phyloP scores from a whole-genome alignment of 2,329 filamentous ascomycete species.

The Chalaropsis thielavioides region DNA sequence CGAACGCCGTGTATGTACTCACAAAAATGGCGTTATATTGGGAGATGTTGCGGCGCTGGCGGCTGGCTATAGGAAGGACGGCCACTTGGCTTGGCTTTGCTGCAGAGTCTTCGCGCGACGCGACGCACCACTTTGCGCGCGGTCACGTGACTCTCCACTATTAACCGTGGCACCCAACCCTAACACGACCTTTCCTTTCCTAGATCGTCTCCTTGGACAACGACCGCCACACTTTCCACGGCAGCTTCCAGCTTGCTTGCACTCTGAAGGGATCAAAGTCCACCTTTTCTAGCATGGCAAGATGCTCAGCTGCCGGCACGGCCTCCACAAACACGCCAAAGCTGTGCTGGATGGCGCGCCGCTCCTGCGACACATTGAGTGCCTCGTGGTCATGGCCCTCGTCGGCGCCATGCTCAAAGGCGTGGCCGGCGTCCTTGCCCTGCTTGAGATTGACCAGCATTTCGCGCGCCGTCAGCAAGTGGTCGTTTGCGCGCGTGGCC shows the following conservation, averaged over 20 bases:
- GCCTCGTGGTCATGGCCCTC: slow-evolving; percentile 50
- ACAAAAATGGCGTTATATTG: background rate
- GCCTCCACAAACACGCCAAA: slow-evolving; percentile 74
- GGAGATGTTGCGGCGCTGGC: background rate
- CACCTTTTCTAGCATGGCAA: slow-evolving; percentile 59
- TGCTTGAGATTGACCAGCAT: slow-evolving; percentile 72
- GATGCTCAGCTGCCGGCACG: slow-evolving; percentile 61
- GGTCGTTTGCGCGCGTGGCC: slow-evolving; percentile 86
- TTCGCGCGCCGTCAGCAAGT: slow-evolving; percentile 82
- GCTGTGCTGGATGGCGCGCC: slow-evolving; percentile 38
- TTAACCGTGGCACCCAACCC: background rate
- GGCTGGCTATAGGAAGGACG: no score
- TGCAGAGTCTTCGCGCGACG: slow-evolving; percentile 5
- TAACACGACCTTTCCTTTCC: background rate
- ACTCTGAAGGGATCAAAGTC: slow-evolving; percentile 73
- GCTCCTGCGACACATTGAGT: slow-evolving; percentile 26
- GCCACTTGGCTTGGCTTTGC: background rate
- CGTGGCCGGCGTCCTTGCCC: slow-evolving; percentile 63
- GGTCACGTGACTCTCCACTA: slow-evolving; percentile 10
- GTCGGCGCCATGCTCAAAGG: slow-evolving; percentile 64
- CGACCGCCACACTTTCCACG: slow-evolving; percentile 54
- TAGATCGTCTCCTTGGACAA: slow-evolving; percentile 29
- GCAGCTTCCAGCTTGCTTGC: slow-evolving; percentile 60
- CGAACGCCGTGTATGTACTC: background rate
- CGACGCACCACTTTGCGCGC: slow-evolving; percentile 16